Base-by-base conservation (phyloP, 768 basidiomycete species). In the Astraeus odoratus region DNA sequence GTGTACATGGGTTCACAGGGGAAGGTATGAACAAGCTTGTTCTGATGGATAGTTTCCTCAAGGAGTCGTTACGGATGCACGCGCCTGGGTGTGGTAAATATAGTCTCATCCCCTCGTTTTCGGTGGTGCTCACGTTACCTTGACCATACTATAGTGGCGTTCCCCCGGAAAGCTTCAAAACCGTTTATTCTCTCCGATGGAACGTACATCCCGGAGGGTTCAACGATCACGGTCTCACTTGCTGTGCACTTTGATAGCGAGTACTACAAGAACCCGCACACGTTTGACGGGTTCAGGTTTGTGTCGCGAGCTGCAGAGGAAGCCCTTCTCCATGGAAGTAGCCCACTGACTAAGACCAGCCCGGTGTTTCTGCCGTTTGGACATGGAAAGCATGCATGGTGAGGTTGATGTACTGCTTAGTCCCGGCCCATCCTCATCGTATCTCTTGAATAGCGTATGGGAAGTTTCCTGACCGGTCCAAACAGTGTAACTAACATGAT, bases 171-270 rank as follows among this genome's bases (percentile, higher is more conserved):
- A 45, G 63, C 61, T 2, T 38, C 66, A 19, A 57, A 65, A 42
- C 67, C 71, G 33, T 68, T 67, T 53, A 68, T 64, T 1, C 67
- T 77, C 42, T 71, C 70, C 3, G 66, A 76, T 51, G 73, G 72
- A 5, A 68, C 65, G 1, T 49, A 52, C 34, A 50, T 76, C 10
- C 73, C 72, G 4, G 55, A 57, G 26, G 71, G 69, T 2, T 65
- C 23, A 3, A 24, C 19, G 13, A 26, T 42, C 8, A 8, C 40
- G 4, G 22, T 24, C 8, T 42, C 40, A 3, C 8, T 42, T 12
- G 23, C 22, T 7, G 39, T 48, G 0, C 54, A 58, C 36, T 42
- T 24, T 16, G 40, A 42, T 5, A 18, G 19, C 3, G 40, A 23
- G 22, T 24, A 4, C 8, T 42, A 42, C 26, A 24, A 42, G 26